Base-by-base conservation (phyloP, 2,329 filamentous ascomycete genomes). In the Aspergillus sergii region DNA sequence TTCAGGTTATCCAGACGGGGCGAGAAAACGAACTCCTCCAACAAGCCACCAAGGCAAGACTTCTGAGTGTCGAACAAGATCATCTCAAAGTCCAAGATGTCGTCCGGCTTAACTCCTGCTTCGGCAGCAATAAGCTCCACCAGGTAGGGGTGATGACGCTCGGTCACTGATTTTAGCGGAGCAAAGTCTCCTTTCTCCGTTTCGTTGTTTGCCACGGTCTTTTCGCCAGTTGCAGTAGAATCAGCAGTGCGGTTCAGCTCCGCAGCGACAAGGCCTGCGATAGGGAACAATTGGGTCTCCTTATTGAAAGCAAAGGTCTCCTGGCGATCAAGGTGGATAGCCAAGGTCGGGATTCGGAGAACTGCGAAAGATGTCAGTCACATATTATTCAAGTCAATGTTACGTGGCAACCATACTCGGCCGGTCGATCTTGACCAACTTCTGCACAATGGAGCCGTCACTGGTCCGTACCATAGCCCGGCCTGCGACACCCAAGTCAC, bases 61-160 rank as follows among this genome's bases (percentile, higher is more conserved):
- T 94, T 91, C 74, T 99, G 95, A 11, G 93, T 96, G 77, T 99
- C 95, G 79, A 96, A 99, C 48, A 99, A 88, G n/a, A 97, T 88
- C 72, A 97, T 87, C 81, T 99, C 95, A 72, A 99, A 99, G 80
- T 99, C 95, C 56, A 95, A 82, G 21, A 99, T 86, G 64, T 94
- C 88, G 3, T 88, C 82, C 0, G 90, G 84, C 21, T 87, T 80
- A 39, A 91, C 90, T 8, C 86, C 90, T 2, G 91, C 90, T 73
- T 97, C 89, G 41, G 89, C 83, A 34, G 95, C 94, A 68, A 99
- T 90, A 51, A 97, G 83, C 65, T 96, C 89, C 63, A 99, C 85
- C 63, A 99, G 84, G 71, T 91, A 91, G 4, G 94, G 89, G 78
- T 98, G 94, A 78, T 99, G 95, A 64, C 95, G 89, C 75, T 96